These are phyloP conservation scores for Globisporangium cylindrosporum DNA, from an alignment of 352 stramenopile genomes.

Conservation along the genomic window DNA sequence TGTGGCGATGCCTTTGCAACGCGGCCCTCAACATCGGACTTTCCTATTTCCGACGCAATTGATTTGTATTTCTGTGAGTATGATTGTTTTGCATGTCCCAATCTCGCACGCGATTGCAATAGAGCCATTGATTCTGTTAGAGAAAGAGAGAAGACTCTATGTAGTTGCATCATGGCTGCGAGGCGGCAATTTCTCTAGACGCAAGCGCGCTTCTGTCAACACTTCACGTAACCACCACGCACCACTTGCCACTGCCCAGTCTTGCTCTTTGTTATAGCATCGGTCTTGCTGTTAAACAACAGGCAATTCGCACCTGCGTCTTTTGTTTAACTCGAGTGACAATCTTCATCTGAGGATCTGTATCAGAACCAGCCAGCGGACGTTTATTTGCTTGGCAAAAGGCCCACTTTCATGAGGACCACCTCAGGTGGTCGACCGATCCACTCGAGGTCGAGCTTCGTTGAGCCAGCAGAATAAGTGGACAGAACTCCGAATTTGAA, in stretches of 20 bases:
- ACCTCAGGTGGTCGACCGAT: neutral
- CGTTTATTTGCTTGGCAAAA: neutral
- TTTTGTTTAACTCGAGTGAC: too few species aligned
- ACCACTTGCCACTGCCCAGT: too few species aligned
- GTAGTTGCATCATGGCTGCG: neutral
- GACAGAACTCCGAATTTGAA: neutral
- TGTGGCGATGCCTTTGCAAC: neutral
- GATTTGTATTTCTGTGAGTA: neutral
- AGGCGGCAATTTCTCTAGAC: neutral
- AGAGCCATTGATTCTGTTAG: neutral
- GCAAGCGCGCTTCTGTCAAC: neutral
- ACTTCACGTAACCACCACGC: neutral
- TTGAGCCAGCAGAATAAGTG: neutral
- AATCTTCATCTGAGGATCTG: too few species aligned
- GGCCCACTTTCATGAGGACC: too few species aligned
- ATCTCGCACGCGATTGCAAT: neutral
- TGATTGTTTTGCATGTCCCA: neutral
- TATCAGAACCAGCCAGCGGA: too few species aligned
- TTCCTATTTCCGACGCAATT: neutral
- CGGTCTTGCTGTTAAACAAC: too few species aligned
- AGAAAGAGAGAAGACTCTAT: neutral
- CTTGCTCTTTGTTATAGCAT: too few species aligned
- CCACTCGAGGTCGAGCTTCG: neutral
- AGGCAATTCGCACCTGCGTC: too few species aligned
- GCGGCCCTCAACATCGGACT: neutral